Conservation (phyloP, 1,284 basidiomycete species). For the Tranzscheliella williamsii region DNA sequence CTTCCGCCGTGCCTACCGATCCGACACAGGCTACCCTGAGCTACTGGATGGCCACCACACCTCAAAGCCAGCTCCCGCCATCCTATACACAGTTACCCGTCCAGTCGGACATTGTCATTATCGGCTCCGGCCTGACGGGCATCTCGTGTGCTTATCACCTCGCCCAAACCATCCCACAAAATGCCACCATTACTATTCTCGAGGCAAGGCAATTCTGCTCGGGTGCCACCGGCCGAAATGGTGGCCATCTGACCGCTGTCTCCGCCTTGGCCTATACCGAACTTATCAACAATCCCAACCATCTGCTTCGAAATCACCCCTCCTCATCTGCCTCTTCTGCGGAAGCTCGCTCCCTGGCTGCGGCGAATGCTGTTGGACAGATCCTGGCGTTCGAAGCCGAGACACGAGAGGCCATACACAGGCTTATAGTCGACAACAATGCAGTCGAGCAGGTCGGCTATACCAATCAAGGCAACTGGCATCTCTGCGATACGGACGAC, state of each 20-base stretch:
- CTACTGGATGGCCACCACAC: conserved; percentile 36
- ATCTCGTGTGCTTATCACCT: conserved; percentile 39
- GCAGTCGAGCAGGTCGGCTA: conserved; percentile 9
- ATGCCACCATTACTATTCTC: conserved; percentile 14
- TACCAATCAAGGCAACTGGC: conserved; percentile 36
- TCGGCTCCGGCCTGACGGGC: conserved; percentile 44
- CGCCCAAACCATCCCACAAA: conserved; percentile 2
- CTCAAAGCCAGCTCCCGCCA: neutral
- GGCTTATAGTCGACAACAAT: conserved; percentile 3
- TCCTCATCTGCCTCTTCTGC: neutral
- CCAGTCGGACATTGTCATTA: conserved; percentile 21
- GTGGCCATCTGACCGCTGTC: conserved; percentile 43
- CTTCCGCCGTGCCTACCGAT: conserved; percentile 10
- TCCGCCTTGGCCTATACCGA: conserved; percentile 41
- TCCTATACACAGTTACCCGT: neutral
- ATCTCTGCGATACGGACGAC: conserved; percentile 22
- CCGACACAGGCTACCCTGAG: conserved; percentile 23
- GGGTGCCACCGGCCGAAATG: conserved; percentile 48
- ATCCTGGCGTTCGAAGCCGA: conserved; percentile 32
- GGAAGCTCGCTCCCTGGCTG: neutral
- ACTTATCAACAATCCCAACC: conserved; percentile 26
- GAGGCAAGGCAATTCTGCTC: conserved; percentile 45
- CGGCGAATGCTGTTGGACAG: conserved; percentile 12
- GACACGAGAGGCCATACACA: conserved; percentile 14
- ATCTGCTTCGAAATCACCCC: conserved; percentile 4